phyloP scores from a whole-genome alignment of 257 asterid genomes.

The Ilex asprella region DNA sequence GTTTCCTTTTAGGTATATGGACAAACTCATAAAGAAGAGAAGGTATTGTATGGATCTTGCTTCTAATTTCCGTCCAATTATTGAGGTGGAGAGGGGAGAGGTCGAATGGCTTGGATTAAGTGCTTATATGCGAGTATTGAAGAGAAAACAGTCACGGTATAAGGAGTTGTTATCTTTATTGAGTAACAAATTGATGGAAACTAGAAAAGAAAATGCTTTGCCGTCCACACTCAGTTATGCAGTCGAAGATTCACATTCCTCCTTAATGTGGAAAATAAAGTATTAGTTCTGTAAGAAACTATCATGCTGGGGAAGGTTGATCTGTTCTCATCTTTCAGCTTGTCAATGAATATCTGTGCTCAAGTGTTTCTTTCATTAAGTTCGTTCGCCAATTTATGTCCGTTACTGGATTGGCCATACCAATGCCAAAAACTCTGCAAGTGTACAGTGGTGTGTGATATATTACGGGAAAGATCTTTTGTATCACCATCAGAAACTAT shows the following conservation, averaged over 20 bases:
- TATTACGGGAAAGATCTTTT: no score
- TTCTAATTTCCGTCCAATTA: constrained; percentile 41
- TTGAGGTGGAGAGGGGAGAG: constrained; percentile 45
- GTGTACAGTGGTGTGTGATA: no score
- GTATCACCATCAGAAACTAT: no score
- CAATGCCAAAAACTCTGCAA: no score
- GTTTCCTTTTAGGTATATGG: constrained; percentile 50
- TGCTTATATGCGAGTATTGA: constrained; percentile 52
- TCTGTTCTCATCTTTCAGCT: no score
- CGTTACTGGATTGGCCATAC: no score
- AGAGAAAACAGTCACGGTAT: constrained; percentile 57
- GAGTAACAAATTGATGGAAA: constrained; percentile 33
- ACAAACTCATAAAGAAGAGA: constrained; percentile 52
- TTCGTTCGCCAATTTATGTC: no score
- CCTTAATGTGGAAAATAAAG: constrained; percentile 59
- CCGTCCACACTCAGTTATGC: constrained; percentile 55
- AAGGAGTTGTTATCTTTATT: constrained; percentile 35
- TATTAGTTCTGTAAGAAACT: constrained; percentile 15
- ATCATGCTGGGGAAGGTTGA: no score
- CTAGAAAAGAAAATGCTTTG: constrained; percentile 22
- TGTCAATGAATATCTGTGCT: no score
- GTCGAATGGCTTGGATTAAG: constrained; percentile 64
- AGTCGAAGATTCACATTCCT: constrained; percentile 53
- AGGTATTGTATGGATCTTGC: constrained; percentile 27
- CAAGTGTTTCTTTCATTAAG: no score